A percentile compares a stretch with the other conserved stretches of the same genome.
Evolutionary conservation across 1,139 yeast genomes (phyloP).

Genomic region (Yamadazyma buinensis): DNA sequence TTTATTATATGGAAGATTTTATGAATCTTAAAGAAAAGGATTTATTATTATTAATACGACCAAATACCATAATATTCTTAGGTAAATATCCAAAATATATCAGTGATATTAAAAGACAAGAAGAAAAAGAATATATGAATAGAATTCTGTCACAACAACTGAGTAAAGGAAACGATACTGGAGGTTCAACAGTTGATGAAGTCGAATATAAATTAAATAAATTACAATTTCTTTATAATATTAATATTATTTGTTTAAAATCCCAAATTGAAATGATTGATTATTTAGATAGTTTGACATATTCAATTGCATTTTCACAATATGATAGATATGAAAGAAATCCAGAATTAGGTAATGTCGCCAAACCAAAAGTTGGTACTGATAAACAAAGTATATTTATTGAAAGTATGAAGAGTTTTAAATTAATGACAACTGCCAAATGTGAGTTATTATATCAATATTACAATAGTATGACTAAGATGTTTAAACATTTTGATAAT

Average conservation of each 20-base stretch:
- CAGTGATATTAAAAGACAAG: constrained; percentile 38
- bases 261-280: constrained; percentile 45
- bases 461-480: constrained; percentile 33
- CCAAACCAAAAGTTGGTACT: constrained; percentile 52
- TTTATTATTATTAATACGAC: constrained; percentile 8
- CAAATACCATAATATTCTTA: constrained; percentile 39
- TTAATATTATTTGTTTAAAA: constrained; percentile 47
- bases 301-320: constrained; percentile 49
- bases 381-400: constrained; percentile 43
- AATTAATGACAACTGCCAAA: constrained; percentile 48
- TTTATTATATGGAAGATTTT: constrained; percentile 46
- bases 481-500: constrained; percentile 28
- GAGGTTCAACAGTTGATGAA: constrained; percentile 15
- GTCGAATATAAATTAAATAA: constrained; percentile 27
- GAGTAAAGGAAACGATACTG: not conserved
- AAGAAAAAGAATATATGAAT: constrained; percentile 43
- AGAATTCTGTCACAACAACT: constrained; percentile 23
- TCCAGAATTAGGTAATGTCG: constrained; percentile 50
- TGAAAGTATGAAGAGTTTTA: constrained; percentile 52
- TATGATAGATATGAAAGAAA: constrained; percentile 57
- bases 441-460: constrained; percentile 33
- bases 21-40: constrained; percentile 28
- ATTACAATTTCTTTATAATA: constrained; percentile 28
- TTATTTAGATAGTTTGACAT: constrained; percentile 55
- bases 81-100: constrained; percentile 47